Percentiles rank a stretch among this genome's conserved stretches.
These are phyloP conservation scores for Phyllosticta citrichinensis DNA, from an alignment of 2,329 filamentous ascomycete species.

Conservation along the genomic window DNA sequence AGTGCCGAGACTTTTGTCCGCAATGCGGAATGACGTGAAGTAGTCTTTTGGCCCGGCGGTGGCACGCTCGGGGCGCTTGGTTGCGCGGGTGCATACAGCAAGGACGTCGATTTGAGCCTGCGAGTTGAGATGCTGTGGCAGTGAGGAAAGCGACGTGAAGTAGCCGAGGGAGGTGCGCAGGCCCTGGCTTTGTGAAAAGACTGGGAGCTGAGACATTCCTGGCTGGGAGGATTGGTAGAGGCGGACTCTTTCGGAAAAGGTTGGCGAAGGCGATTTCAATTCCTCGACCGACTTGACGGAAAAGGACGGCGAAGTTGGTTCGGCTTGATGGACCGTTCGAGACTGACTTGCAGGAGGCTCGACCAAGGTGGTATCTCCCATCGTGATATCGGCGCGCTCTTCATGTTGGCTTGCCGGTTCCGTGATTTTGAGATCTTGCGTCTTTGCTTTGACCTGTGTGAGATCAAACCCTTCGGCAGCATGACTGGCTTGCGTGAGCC, in stretches of 20 bases:
- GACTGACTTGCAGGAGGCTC: not conserved
- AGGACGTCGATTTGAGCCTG: conserved; percentile 34
- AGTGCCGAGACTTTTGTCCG: conserved; percentile 24
- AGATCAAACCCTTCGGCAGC: conserved; percentile 2
- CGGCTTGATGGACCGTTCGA: too few species aligned
- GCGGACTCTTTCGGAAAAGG: not conserved
- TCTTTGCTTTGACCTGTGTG: not conserved
- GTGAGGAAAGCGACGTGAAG: conserved; percentile 34
- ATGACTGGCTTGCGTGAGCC: conserved; percentile 26
- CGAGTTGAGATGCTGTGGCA: conserved; percentile 33
- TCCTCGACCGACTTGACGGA: not conserved
- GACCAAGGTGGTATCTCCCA: not conserved
- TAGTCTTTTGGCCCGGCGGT: conserved; percentile 35
- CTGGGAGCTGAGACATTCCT: not conserved
- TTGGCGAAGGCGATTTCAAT: not conserved
- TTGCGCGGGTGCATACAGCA: conserved; percentile 30
- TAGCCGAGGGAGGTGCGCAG: conserved; percentile 33
- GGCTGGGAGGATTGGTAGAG: not conserved
- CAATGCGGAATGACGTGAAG: conserved; percentile 32
- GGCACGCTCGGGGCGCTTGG: conserved; percentile 26
- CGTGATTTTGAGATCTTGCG: not conserved
- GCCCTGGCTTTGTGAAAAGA: conserved; percentile 20
- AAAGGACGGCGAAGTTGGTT: not conserved
- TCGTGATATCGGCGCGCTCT: not conserved
- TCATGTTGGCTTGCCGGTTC: not conserved